phyloP scores from a whole-genome alignment of 768 basidiomycete genomes.

The Leccinum arenicola region DNA sequence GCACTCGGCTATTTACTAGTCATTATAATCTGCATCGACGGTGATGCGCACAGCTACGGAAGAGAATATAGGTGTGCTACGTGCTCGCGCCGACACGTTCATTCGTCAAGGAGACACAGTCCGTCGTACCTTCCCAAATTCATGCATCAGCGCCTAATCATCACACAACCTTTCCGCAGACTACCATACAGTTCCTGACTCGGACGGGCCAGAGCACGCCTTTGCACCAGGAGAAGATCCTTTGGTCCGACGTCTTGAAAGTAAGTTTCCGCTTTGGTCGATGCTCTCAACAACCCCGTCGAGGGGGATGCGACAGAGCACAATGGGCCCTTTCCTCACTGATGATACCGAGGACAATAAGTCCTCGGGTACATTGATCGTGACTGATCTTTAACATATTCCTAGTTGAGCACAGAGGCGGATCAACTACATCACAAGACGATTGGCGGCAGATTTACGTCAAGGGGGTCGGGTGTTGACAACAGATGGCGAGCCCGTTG shows the following conservation, averaged over 20 bases:
- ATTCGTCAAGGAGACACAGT: conserved; percentile 70
- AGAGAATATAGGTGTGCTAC: conserved; percentile 42
- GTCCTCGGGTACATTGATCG: no score
- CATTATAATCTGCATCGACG: neutral
- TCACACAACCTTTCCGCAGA: conserved; percentile 58
- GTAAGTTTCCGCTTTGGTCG: conserved; percentile 67
- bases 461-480: conserved; percentile 57
- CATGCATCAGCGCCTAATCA: neutral
- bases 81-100: conserved; percentile 41
- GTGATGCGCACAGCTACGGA: conserved; percentile 47
- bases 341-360: no score
- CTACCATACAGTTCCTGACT: conserved; percentile 75
- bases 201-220: conserved; percentile 67
- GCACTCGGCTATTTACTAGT: neutral
- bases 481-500: conserved; percentile 59
- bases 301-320: no score
- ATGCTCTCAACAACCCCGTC: no score
- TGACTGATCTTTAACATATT: no score
- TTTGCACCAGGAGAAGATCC: conserved; percentile 74
- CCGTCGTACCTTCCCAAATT: conserved; percentile 8
- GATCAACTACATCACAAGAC: no score
- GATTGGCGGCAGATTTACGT: conserved; percentile 65
- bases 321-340: no score
- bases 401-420: no score
- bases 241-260: conserved; percentile 73